Evolutionary conservation across 768 basidiomycete genomes (phyloP).

Genomic region (Cystobasidium onofrii): DNA sequence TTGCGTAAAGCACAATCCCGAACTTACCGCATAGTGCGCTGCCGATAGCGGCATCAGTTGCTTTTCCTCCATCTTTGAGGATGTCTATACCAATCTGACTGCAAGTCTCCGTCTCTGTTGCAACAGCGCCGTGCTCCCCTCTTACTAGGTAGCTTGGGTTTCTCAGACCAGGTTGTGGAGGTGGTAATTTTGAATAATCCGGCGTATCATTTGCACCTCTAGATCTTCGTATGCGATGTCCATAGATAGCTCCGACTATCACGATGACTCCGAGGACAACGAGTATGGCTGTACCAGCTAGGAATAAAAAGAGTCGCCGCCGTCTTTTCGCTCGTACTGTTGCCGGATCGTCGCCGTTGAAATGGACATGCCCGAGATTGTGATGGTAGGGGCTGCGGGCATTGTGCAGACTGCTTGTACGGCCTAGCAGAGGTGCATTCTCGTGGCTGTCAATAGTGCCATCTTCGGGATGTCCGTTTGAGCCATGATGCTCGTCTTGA

Average conservation of each 20-base stretch:
- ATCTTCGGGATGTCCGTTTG: not conserved
- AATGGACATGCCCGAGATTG: not conserved
- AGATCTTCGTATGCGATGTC: not conserved
- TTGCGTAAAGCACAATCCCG: not conserved
- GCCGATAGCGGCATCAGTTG: constrained; percentile 76
- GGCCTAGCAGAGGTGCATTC: not conserved
- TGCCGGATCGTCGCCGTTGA: not conserved
- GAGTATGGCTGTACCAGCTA: not conserved
- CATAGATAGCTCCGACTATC: constrained; percentile 6
- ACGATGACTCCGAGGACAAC: constrained; percentile 6
- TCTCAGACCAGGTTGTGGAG: constrained; percentile 43
- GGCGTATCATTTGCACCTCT: not conserved
- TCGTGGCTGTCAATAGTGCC: not conserved
- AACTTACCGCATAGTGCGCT: constrained; percentile 58
- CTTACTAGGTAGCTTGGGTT: constrained; percentile 57
- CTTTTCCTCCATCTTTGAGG: constrained; percentile 65
- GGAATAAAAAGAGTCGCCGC: not conserved
- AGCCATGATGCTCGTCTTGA: not conserved
- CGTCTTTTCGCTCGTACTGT: not conserved
- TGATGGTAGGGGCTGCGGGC: not conserved
- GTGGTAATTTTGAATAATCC: constrained; percentile 35
- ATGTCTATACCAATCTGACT: constrained; percentile 70
- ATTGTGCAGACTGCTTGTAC: not conserved
- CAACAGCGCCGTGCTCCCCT: constrained; percentile 74
- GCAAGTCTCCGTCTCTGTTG: constrained; percentile 76